phyloP scores from a whole-genome alignment of 768 basidiomycete genomes.

The Tricholoma sp. region DNA sequence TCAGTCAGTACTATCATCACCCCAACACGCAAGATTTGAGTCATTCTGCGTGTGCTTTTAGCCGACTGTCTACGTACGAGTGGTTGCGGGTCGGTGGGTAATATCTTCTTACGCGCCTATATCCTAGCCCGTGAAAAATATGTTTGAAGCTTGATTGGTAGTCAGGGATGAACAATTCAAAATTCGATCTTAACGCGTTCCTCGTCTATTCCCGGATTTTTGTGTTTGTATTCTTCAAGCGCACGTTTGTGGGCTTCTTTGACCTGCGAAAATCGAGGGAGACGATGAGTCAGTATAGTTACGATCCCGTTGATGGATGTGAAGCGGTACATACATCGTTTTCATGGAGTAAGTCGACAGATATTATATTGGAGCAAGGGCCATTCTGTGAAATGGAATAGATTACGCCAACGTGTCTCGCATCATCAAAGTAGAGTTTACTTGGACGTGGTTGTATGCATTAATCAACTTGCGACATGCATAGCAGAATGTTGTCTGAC shows the following conservation, averaged over 20 bases:
- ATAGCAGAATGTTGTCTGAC: slow-evolving; percentile 75
- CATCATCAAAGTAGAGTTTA: slow-evolving; percentile 10
- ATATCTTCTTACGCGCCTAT: too few species aligned
- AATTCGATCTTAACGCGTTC: neutral
- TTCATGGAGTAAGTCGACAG: neutral
- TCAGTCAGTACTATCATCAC: too few species aligned
- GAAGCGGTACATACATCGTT: neutral
- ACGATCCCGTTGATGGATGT: neutral
- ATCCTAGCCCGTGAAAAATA: too few species aligned
- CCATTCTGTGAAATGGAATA: neutral
- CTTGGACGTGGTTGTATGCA: slow-evolving; percentile 77
- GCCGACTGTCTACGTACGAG: too few species aligned
- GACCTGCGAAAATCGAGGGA: neutral
- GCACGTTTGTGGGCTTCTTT: neutral
- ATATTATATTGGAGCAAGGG: neutral
- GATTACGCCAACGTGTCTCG: neutral
- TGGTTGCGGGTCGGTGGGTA: too few species aligned
- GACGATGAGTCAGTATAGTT: too few species aligned
- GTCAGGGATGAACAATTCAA: neutral
- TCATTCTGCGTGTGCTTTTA: too few species aligned
- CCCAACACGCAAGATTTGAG: too few species aligned
- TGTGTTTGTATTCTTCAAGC: neutral
- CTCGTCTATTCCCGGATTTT: neutral
- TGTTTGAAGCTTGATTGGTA: too few species aligned
- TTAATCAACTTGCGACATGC: slow-evolving; percentile 68